phyloP scores from a whole-genome alignment of 1,139 yeast genomes.

The Yarrowia galli region DNA sequence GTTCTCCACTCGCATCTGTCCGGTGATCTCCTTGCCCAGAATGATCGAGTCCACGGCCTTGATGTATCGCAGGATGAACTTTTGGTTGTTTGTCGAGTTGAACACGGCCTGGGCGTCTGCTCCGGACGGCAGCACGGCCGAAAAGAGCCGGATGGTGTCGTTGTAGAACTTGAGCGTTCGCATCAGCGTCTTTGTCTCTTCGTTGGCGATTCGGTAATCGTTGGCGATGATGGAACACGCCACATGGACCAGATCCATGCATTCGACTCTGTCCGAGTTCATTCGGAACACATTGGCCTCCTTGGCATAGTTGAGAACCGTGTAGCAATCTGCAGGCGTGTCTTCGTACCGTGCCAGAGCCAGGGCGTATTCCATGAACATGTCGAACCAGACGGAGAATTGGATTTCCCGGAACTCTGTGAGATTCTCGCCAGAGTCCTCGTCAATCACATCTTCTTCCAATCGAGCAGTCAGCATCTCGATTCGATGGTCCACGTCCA shows the following conservation, averaged over 20 bases:
- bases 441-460: constrained; percentile 52
- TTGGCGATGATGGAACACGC: constrained; percentile 66
- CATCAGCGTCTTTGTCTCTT: constrained; percentile 67
- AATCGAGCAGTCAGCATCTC: constrained; percentile 58
- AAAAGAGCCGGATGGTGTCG: constrained; percentile 68
- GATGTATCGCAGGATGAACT: constrained; percentile 84
- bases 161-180: constrained; percentile 78
- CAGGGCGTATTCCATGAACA: constrained; percentile 80
- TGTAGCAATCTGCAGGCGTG: constrained; percentile 68
- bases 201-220: constrained; percentile 61
- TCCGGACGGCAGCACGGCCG: constrained; percentile 73
- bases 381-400: constrained; percentile 82
- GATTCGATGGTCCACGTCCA: constrained; percentile 74
- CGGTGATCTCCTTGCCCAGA: constrained; percentile 62
- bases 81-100: constrained; percentile 83
- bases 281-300: constrained; percentile 78
- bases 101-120: constrained; percentile 63
- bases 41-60: constrained; percentile 83
- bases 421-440: constrained; percentile 46
- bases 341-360: constrained; percentile 68
- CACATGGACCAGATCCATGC: constrained; percentile 69
- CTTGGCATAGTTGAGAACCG: constrained; percentile 75
- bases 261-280: constrained; percentile 56
- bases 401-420: constrained; percentile 73
- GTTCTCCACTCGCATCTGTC: constrained; percentile 73